These are phyloP conservation scores for Chamaecrista fasciculata DNA, from an alignment of 306 rosid genomes.

Conservation along the genomic window DNA sequence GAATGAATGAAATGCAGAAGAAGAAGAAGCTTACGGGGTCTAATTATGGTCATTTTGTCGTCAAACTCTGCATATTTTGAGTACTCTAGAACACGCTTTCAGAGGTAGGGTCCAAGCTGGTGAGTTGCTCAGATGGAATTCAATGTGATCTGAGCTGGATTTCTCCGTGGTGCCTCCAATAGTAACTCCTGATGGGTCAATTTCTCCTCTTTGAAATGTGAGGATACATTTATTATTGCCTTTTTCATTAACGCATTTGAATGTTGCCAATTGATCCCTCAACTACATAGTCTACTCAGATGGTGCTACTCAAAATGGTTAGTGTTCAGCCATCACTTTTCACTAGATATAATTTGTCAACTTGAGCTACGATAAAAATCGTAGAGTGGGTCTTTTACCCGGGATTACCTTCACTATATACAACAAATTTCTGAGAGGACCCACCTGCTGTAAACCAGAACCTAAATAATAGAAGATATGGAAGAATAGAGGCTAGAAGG, in stretches of 20 bases:
- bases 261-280: not conserved
- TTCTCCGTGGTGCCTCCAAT: not conserved
- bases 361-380: not conserved
- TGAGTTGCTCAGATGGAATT: constrained; percentile 8
- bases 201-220: not conserved
- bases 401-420: not conserved
- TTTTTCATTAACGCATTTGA: not conserved
- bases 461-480: not conserved
- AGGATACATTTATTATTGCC: not conserved
- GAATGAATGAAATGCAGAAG: no score
- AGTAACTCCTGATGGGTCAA: not conserved
- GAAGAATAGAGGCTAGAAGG: not conserved
- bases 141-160: constrained; percentile 11
- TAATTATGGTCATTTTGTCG: no score
- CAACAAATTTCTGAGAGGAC: not conserved
- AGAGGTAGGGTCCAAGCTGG: constrained; percentile 8
- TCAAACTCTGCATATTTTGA: not conserved
- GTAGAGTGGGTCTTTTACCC: not conserved
- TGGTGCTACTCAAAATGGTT: not conserved
- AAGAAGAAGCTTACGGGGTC: no score
- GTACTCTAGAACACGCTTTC: not conserved
- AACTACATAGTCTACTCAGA: not conserved
- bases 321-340: not conserved
- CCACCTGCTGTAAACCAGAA: not conserved
- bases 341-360: not conserved